Evolutionary conservation across 345 rosid genomes (phyloP).

Genomic region (Erodium maritimum): DNA sequence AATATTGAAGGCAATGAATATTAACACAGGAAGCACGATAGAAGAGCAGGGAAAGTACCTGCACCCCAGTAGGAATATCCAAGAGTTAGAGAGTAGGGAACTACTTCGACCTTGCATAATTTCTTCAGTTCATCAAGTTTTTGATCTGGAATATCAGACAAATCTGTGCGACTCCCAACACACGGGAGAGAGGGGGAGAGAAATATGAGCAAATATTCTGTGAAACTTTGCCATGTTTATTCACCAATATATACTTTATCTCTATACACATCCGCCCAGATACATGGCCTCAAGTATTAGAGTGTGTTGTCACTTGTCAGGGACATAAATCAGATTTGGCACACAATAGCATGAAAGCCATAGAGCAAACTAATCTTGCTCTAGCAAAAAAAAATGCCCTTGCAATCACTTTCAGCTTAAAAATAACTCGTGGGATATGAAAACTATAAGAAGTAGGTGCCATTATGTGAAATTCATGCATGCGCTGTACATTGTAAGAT

Average conservation of each 20-base stretch:
- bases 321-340: neutral
- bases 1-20: neutral
- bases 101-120: slow-evolving; percentile 43
- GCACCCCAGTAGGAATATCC: slow-evolving; percentile 93
- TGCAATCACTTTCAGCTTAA: too few relatives aligned
- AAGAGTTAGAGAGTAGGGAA: slow-evolving; percentile 60
- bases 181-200: neutral
- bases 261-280: neutral
- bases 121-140: slow-evolving; percentile 51
- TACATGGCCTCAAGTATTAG: neutral
- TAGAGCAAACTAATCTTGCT: too few relatives aligned
- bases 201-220: neutral
- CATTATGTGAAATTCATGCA: too few relatives aligned
- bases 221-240: too few relatives aligned
- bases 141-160: slow-evolving; percentile 50
- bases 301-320: neutral
- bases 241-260: neutral
- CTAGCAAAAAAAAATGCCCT: too few relatives aligned
- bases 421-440: too few relatives aligned
- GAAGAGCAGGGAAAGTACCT: slow-evolving; percentile 22
- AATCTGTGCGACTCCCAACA: slow-evolving; percentile 42
- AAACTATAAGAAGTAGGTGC: too few relatives aligned
- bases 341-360: too few relatives aligned
- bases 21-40: neutral
- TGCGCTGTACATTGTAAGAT: too few relatives aligned